Evolutionary conservation across 2,329 filamentous ascomycete genomes (phyloP).

Genomic region (Colletotrichum somersetense): DNA sequence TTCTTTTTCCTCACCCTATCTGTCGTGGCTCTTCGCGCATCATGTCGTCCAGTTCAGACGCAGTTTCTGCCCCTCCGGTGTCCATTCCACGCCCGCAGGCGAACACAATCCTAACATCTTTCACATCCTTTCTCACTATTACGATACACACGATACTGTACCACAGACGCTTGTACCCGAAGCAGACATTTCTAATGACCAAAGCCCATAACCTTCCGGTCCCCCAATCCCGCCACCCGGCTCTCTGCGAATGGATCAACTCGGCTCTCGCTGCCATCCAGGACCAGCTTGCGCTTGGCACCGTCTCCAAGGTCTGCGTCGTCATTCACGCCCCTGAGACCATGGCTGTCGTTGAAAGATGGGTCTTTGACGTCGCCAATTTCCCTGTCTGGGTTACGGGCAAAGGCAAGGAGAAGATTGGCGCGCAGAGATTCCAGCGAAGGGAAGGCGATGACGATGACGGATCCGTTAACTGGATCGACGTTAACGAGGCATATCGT

Average conservation of each 20-base stretch:
- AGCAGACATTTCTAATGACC: conserved; percentile 80
- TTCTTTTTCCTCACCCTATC: not conserved
- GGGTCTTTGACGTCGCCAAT: conserved; percentile 68
- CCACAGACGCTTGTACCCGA: conserved; percentile 84
- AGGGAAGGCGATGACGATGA: conserved; percentile 45
- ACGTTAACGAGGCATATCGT: conserved; percentile 80
- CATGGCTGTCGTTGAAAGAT: conserved; percentile 67
- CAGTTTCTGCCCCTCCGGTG: conserved; percentile 28
- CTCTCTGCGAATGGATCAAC: conserved; percentile 86
- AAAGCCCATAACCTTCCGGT: conserved; percentile 88
- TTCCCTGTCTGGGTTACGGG: conserved; percentile 60
- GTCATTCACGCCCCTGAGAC: conserved; percentile 58
- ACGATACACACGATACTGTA: conserved; percentile 89
- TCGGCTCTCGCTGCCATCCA: conserved; percentile 82
- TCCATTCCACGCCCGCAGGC: conserved; percentile 57
- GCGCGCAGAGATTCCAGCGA: conserved; percentile 44
- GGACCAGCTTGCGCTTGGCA: conserved; percentile 73
- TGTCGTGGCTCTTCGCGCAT: not conserved
- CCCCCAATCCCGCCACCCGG: conserved; percentile 87
- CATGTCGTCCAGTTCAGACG: conserved; percentile 33
- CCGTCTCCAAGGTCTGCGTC: conserved; percentile 61
- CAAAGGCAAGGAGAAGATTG: conserved; percentile 42
- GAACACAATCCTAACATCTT: conserved; percentile 73
- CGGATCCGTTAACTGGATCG: conserved; percentile 61
- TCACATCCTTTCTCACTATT: conserved; percentile 84